A percentile compares a stretch with the other conserved stretches of the same genome.
These are phyloP conservation scores for Umbelopsis sp. DNA, from an alignment of 192 early-diverging fungal species.

Conservation along the genomic window DNA sequence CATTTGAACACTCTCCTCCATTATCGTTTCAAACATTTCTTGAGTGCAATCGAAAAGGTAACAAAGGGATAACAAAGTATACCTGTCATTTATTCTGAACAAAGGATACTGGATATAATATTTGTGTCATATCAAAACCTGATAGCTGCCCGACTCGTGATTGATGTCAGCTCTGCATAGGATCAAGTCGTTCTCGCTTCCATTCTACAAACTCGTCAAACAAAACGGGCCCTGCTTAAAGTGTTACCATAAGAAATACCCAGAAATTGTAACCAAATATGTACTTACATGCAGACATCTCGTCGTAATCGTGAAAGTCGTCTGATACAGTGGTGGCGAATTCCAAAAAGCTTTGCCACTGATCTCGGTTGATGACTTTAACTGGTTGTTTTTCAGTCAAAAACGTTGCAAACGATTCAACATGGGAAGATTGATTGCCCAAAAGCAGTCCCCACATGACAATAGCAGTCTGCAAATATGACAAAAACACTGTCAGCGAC, in stretches of 20 bases:
- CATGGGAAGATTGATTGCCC: slow-evolving; percentile 40
- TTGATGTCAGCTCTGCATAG: neutral
- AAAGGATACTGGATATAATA: neutral
- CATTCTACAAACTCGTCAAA: slow-evolving; percentile 71
- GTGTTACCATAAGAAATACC: neutral
- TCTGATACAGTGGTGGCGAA: slow-evolving; percentile 51
- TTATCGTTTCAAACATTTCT: neutral
- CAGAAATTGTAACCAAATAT: neutral
- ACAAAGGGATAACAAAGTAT: neutral
- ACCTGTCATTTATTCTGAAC: neutral
- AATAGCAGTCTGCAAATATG: slow-evolving; percentile 41
- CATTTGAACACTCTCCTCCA: too few relatives aligned
- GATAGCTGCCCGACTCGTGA: neutral
- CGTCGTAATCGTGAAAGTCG: slow-evolving; percentile 60
- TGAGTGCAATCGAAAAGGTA: too few relatives aligned
- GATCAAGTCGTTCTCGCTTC: slow-evolving; percentile 31
- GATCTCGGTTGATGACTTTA: slow-evolving; percentile 66
- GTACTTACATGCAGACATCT: slow-evolving; percentile 61
- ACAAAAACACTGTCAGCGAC: neutral
- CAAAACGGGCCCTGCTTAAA: slow-evolving; percentile 59
- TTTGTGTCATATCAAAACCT: neutral
- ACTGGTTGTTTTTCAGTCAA: slow-evolving; percentile 50
- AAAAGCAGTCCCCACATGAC: slow-evolving; percentile 57
- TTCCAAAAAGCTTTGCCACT: slow-evolving; percentile 68
- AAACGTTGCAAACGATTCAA: slow-evolving; percentile 51